A percentile compares a stretch with the other conserved stretches of the same genome.
Evolutionary conservation across 2,329 filamentous ascomycete species (phyloP).

Genomic region (Hypomyces rosellus): DNA sequence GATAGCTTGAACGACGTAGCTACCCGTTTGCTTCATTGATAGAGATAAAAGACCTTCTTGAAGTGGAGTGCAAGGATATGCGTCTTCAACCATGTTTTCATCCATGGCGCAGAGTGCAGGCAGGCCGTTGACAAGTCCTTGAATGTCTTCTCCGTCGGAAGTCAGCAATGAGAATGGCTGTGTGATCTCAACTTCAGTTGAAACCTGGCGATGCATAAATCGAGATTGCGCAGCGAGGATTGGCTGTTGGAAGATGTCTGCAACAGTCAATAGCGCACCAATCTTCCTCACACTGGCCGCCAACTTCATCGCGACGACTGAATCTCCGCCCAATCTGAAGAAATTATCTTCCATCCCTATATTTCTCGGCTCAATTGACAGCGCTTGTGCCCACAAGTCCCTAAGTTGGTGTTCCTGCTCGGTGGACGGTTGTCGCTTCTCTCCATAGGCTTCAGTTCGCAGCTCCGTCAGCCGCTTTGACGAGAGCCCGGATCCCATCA

Average conservation of each 20-base stretch:
- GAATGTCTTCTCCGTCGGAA: neutral
- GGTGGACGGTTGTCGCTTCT: neutral
- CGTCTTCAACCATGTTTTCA: constrained; percentile 19
- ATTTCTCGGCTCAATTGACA: neutral
- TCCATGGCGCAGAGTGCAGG: neutral
- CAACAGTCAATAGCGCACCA: constrained; percentile 3
- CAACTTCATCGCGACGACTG: constrained; percentile 41
- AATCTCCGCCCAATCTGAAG: constrained; percentile 43
- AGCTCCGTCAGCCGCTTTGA: constrained; percentile 29
- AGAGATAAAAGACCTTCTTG: constrained; percentile 31
- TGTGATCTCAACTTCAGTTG: neutral
- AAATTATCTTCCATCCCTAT: constrained; percentile 40
- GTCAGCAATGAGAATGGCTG: neutral
- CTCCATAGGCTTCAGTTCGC: neutral
- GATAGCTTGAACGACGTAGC: constrained; percentile 14
- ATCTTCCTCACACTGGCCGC: constrained; percentile 14
- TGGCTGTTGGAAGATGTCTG: constrained; percentile 9
- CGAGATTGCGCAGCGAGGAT: too few relatives aligned
- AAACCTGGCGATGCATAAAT: too few relatives aligned
- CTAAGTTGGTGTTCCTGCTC: neutral
- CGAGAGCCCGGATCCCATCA: constrained; percentile 20
- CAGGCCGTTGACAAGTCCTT: neutral
- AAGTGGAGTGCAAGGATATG: constrained; percentile 29
- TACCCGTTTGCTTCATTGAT: constrained; percentile 14
- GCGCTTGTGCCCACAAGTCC: neutral